phyloP scores from a whole-genome alignment of 306 rosid genomes.

The Fragaria ananassa region DNA sequence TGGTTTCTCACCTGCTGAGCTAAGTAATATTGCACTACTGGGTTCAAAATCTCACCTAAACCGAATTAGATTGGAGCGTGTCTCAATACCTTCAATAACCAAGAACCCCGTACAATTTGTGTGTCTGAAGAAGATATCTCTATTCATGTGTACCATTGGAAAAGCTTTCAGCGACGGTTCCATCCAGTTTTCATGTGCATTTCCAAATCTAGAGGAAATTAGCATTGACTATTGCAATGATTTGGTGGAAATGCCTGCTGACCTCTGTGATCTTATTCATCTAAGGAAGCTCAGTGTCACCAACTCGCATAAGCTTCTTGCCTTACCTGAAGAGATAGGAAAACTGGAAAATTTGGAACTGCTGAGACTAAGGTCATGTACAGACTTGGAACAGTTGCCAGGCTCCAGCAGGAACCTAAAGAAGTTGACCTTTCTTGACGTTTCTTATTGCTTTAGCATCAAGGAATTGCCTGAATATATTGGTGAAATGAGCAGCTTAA shows the following conservation, averaged over 20 bases:
- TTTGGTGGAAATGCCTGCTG: constrained; percentile 43
- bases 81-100: constrained; percentile 40
- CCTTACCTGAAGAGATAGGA: constrained; percentile 42
- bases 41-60: constrained; percentile 29
- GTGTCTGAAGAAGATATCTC: constrained; percentile 50
- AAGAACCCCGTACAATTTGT: constrained; percentile 22
- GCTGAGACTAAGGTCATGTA: constrained; percentile 51
- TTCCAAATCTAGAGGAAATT: constrained; percentile 48
- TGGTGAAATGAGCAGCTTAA: constrained; percentile 33
- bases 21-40: constrained; percentile 34
- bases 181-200: constrained; percentile 26
- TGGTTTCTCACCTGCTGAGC: constrained; percentile 34
- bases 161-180: constrained; percentile 31
- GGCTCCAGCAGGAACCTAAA: constrained; percentile 31
- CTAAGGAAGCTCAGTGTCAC: constrained; percentile 54
- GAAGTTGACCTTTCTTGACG: constrained; percentile 40
- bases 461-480: constrained; percentile 39
- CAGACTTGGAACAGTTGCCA: constrained; percentile 40
- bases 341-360: constrained; percentile 42
- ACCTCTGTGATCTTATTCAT: constrained; percentile 27
- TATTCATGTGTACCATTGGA: constrained; percentile 58
- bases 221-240: constrained; percentile 49
- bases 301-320: constrained; percentile 49
- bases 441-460: constrained; percentile 49
- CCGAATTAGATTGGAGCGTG: constrained; percentile 58